Percentiles rank a stretch among this genome's conserved stretches.
These are phyloP conservation scores for Cryptococcus floricola DNA, from an alignment of 1,284 basidiomycete genomes.

Conservation along the genomic window DNA sequence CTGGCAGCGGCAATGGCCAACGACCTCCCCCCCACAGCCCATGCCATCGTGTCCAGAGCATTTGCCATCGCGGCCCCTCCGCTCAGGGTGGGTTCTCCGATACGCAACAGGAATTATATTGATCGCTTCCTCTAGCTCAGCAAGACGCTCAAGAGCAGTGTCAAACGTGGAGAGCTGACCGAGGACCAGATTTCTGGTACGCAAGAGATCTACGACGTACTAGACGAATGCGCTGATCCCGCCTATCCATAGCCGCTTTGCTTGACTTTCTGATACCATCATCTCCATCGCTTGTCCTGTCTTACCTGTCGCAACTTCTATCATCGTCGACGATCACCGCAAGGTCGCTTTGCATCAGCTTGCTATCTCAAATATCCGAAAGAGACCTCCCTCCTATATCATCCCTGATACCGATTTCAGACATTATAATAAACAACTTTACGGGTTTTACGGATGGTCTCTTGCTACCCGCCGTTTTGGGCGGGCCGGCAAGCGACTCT, in stretches of 20 bases:
- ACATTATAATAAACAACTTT: conserved; percentile 16
- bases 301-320: conserved; percentile 32
- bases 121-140: neutral
- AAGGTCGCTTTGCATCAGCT: conserved; percentile 20
- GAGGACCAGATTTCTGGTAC: neutral
- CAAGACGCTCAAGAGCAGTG: conserved; percentile 6
- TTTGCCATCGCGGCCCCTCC: neutral
- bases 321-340: conserved; percentile 16
- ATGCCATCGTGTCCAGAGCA: neutral
- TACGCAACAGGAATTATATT: neutral
- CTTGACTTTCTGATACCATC: conserved; percentile 22
- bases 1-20: neutral
- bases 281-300: conserved; percentile 28
- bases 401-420: conserved; percentile 19
- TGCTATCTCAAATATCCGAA: conserved; percentile 23
- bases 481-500: neutral
- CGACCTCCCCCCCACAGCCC: neutral
- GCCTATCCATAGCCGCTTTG: conserved; percentile 19
- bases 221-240: neutral
- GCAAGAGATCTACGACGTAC: too few species aligned
- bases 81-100: neutral
- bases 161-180: conserved; percentile 11
- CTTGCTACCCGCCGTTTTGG: conserved; percentile 1
- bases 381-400: conserved; percentile 8
- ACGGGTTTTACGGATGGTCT: conserved; percentile 19